A percentile compares a stretch with the other conserved stretches of the same genome.
phyloP scores from a whole-genome alignment of 2,329 filamentous ascomycete genomes.

The Microdochium nivale region DNA sequence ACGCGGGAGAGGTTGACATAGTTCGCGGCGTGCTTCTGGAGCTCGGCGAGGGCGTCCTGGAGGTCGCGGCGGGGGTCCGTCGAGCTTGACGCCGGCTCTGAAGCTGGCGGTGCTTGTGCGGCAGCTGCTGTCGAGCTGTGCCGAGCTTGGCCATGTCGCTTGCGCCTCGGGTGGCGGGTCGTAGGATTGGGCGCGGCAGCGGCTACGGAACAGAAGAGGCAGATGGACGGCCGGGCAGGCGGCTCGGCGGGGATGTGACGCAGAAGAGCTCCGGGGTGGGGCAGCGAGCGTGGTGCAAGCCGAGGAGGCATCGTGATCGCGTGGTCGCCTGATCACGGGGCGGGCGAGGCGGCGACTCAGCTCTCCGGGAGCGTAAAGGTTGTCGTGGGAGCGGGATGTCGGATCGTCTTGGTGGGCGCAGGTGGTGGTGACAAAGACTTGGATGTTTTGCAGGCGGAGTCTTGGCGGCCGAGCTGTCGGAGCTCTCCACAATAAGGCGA shows the following conservation, averaged over 20 bases:
- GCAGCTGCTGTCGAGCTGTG: slow-evolving; percentile 12
- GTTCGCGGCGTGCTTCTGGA: slow-evolving; percentile 52
- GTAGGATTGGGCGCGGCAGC: slow-evolving; percentile 3
- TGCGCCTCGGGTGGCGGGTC: slow-evolving; percentile 11
- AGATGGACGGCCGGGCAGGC: slow-evolving; percentile 9
- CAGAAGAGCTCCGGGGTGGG: neutral
- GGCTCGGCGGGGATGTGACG: neutral
- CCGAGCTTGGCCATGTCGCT: slow-evolving; percentile 9
- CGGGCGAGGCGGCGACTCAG: neutral
- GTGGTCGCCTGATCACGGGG: too few species aligned
- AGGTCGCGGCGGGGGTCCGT: slow-evolving; percentile 42
- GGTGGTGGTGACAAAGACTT: too few species aligned
- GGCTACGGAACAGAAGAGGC: slow-evolving; percentile 21
- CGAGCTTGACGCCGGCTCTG: slow-evolving; percentile 5
- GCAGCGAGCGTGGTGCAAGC: neutral
- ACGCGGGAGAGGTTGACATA: slow-evolving; percentile 61
- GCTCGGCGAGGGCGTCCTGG: slow-evolving; percentile 45
- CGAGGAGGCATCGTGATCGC: neutral
- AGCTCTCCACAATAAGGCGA: too few species aligned
- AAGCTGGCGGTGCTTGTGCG: slow-evolving; percentile 1
- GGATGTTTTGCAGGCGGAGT: too few species aligned
- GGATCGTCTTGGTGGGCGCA: too few species aligned
- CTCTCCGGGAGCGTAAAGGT: neutral
- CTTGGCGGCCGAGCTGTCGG: too few species aligned
- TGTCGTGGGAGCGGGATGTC: neutral